A percentile compares a stretch with the other conserved stretches of the same genome.
These are phyloP conservation scores for Phtheirospermum japonicum DNA, from an alignment of 257 asterid genomes.

Conservation along the genomic window DNA sequence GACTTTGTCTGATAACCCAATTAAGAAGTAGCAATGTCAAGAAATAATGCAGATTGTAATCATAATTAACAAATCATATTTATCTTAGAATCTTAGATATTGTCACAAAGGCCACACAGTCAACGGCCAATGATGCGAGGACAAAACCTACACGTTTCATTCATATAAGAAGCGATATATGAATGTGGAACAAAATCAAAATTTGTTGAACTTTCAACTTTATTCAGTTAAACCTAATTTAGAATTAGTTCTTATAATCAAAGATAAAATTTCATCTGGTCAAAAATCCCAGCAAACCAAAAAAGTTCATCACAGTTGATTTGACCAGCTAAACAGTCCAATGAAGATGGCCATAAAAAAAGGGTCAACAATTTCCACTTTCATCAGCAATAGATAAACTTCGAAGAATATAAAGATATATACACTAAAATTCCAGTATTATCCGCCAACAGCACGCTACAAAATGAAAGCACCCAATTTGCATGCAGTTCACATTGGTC, in stretches of 20 bases:
- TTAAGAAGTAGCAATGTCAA: slow-evolving; percentile 25
- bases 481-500: slow-evolving; percentile 29
- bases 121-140: background rate
- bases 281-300: slow-evolving; percentile 16
- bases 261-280: slow-evolving; percentile 15
- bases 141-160: too few species aligned
- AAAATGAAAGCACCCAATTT: background rate
- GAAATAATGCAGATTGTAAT: slow-evolving; percentile 12
- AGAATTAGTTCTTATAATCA: background rate
- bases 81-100: background rate
- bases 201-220: slow-evolving; percentile 8
- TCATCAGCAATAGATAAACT: background rate
- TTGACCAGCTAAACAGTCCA: slow-evolving; percentile 22
- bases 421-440: background rate
- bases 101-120: slow-evolving; percentile 13
- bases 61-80: slow-evolving; percentile 17
- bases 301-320: slow-evolving; percentile 11
- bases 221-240: background rate
- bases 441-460: background rate
- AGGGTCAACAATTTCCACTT: slow-evolving; percentile 24
- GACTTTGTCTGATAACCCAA: slow-evolving; percentile 32
- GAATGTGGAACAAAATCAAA: background rate
- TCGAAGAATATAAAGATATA: background rate
- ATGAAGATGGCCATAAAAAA: slow-evolving; percentile 17
- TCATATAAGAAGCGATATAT: too few species aligned